phyloP scores from a whole-genome alignment of 495 filamentous ascomycete genomes.

The Choiromyces venosus region DNA sequence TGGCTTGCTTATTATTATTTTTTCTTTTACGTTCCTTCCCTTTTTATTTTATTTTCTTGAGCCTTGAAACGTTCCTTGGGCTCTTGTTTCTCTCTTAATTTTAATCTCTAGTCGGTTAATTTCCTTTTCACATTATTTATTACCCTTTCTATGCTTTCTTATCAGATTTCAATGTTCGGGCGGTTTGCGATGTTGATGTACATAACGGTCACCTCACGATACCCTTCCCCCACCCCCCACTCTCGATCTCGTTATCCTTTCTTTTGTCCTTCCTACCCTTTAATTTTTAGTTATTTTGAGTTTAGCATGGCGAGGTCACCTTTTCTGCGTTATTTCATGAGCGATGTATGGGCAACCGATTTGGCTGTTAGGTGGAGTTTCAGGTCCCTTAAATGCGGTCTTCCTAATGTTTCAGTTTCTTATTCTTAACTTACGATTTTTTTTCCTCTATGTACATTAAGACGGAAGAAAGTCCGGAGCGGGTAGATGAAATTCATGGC shows the following conservation, averaged over 20 bases:
- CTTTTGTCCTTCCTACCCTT: background rate
- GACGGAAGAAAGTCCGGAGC: background rate
- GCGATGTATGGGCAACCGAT: background rate
- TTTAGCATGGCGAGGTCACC: background rate
- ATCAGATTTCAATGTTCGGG: background rate
- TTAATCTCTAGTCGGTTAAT: background rate
- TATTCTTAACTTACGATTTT: background rate
- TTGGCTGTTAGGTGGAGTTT: background rate
- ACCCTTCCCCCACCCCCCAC: background rate
- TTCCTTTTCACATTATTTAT: background rate
- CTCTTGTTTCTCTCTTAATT: background rate
- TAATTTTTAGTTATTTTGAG: background rate
- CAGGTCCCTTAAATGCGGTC: background rate
- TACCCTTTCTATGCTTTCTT: background rate
- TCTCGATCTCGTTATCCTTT: background rate
- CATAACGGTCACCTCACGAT: background rate
- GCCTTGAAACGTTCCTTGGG: background rate
- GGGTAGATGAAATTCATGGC: background rate
- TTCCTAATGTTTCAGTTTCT: background rate
- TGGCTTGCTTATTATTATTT: constrained; percentile 4
- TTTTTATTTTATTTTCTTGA: background rate
- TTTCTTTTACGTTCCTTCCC: background rate
- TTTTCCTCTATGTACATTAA: background rate
- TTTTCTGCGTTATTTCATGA: background rate
- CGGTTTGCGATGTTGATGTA: background rate